phyloP scores from a whole-genome alignment of 768 basidiomycete species.

The Suillus bovinus region DNA sequence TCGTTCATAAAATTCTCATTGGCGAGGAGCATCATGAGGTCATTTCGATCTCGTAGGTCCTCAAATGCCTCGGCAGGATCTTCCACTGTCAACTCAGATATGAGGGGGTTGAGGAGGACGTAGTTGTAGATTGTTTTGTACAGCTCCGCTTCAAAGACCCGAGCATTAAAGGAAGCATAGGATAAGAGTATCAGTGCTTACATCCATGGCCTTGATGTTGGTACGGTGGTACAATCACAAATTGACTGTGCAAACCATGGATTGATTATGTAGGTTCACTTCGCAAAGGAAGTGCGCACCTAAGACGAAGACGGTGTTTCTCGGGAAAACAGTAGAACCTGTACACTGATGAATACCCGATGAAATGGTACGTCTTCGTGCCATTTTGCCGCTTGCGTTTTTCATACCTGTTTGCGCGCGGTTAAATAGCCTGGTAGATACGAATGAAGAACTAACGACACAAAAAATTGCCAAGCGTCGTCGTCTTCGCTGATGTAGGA shows the following conservation, averaged over 20 bases:
- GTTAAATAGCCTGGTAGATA: constrained; percentile 4
- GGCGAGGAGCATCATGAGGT: constrained; percentile 74
- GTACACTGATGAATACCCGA: constrained; percentile 92
- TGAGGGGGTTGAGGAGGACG: constrained; percentile 58
- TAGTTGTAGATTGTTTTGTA: constrained; percentile 86
- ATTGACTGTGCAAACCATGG: constrained; percentile 61
- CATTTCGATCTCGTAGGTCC: constrained; percentile 91
- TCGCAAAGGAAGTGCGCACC: constrained; percentile 44
- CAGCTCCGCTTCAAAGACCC: constrained; percentile 62
- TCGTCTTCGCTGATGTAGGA: constrained; percentile 95
- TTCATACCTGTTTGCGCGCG: constrained; percentile 62
- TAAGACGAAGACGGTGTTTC: constrained; percentile 80
- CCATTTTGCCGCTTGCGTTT: constrained; percentile 67
- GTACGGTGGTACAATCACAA: constrained; percentile 88
- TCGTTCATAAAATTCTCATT: constrained; percentile 69
- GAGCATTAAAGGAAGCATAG: background rate
- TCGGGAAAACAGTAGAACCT: constrained; percentile 97
- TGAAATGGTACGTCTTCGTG: constrained; percentile 79
- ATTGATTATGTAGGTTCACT: background rate
- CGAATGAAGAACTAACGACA: constrained; percentile 59
- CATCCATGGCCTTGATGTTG: constrained; percentile 91
- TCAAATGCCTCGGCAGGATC: constrained; percentile 98
- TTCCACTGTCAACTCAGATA: constrained; percentile 95
- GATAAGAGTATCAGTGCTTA: constrained; percentile 38
- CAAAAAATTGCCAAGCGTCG: constrained; percentile 89